These are phyloP conservation scores for Metschnikowia similis DNA, from an alignment of 805 yeast genomes.

Conservation along the genomic window DNA sequence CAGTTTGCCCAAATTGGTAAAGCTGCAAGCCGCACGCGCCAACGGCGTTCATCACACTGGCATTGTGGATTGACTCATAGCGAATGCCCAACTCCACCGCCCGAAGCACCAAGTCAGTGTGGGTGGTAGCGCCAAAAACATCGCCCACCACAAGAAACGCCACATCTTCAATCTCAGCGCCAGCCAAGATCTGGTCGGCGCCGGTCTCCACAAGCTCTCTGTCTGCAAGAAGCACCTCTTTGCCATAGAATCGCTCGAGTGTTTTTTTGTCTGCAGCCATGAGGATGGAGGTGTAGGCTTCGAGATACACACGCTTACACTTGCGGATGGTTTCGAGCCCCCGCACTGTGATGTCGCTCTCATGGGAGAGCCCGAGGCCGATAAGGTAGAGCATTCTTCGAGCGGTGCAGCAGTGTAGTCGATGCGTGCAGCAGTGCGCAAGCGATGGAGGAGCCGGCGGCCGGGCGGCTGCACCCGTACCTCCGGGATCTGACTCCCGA, in stretches of 20 bases:
- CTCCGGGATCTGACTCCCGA: not conserved
- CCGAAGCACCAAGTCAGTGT: slow-evolving; percentile 86
- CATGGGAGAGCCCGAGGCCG: slow-evolving; percentile 89
- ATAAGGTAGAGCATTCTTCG: slow-evolving; percentile 74
- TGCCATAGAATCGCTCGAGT: slow-evolving; percentile 80
- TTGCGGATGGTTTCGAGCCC: slow-evolving; percentile 80
- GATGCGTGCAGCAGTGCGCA: no score
- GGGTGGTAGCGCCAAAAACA: slow-evolving; percentile 97
- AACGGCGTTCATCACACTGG: slow-evolving; percentile 96
- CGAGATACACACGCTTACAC: slow-evolving; percentile 89
- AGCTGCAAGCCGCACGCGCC: slow-evolving; percentile 97
- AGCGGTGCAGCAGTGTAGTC: no score
- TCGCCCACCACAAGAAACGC: slow-evolving; percentile 97
- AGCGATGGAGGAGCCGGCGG: no score
- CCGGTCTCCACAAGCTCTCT: slow-evolving; percentile 91
- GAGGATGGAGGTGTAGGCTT: slow-evolving; percentile 90
- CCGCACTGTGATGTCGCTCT: slow-evolving; percentile 87
- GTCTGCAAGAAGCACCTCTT: slow-evolving; percentile 83
- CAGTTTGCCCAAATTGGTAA: slow-evolving; percentile 94
- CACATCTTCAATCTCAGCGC: slow-evolving; percentile 76
- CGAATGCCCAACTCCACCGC: slow-evolving; percentile 80
- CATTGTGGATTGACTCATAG: slow-evolving; percentile 86
- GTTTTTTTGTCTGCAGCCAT: slow-evolving; percentile 84
- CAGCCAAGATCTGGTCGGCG: slow-evolving; percentile 73
- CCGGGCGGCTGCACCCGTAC: not conserved